phyloP scores from a whole-genome alignment of 2,329 filamentous ascomycete genomes.

The Huntiella abstrusa region DNA sequence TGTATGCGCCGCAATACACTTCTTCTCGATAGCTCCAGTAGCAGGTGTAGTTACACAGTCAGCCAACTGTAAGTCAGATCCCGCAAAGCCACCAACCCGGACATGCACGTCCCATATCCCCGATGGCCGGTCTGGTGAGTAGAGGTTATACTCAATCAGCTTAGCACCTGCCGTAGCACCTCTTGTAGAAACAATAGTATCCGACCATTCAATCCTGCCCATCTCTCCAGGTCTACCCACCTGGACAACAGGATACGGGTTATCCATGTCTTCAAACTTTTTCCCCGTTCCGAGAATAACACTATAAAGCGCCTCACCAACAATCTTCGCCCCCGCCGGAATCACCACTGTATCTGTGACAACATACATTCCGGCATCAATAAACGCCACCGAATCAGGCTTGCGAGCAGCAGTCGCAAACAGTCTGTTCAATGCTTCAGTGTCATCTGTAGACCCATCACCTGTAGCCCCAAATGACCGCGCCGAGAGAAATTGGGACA shows the following conservation, averaged over 20 bases:
- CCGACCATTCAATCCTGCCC: constrained; percentile 50
- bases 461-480: constrained; percentile 50
- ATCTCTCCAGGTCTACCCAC: constrained; percentile 44
- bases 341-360: constrained; percentile 35
- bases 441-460: constrained; percentile 59
- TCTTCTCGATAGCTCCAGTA: constrained; percentile 14
- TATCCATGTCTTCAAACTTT: constrained; percentile 35
- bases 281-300: constrained; percentile 35
- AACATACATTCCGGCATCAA: constrained; percentile 43
- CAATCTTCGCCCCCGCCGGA: constrained; percentile 32
- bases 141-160: constrained; percentile 56
- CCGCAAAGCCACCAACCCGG: constrained; percentile 53
- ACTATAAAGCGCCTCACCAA: constrained; percentile 38
- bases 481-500: constrained; percentile 46
- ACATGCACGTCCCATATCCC: constrained; percentile 64
- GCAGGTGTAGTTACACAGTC: constrained; percentile 40
- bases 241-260: constrained; percentile 45
- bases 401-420: constrained; percentile 34
- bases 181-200: constrained; percentile 51
- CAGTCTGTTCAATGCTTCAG: constrained; percentile 45
- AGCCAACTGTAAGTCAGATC: constrained; percentile 47
- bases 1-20: constrained; percentile 25
- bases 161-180: constrained; percentile 49
- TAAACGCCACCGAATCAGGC: constrained; percentile 34
- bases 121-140: constrained; percentile 23